A percentile compares a stretch with the other conserved stretches of the same genome.
Conservation (phyloP, 2,329 filamentous ascomycete species). For the Hysterium pulicare region DNA sequence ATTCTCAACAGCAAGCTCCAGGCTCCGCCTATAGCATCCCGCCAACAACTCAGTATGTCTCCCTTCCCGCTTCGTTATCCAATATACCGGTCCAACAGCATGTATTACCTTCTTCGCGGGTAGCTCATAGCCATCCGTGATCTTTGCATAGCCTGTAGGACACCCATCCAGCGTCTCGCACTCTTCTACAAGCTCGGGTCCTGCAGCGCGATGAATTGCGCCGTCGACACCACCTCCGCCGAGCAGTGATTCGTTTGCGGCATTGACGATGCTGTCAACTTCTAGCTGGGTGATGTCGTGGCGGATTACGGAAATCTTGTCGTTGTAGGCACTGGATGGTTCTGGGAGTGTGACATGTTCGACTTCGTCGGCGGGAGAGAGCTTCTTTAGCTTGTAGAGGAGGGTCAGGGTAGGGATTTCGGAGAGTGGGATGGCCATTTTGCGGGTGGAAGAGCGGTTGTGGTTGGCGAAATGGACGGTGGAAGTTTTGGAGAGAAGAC, state of each 20-base stretch:
- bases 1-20: conserved; percentile 68
- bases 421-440: conserved; percentile 38
- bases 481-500: neutral
- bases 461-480: neutral
- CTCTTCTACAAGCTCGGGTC: conserved; percentile 63
- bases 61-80: conserved; percentile 36
- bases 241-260: conserved; percentile 73
- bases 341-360: conserved; percentile 14
- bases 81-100: conserved; percentile 81
- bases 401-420: conserved; percentile 62
- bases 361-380: conserved; percentile 33
- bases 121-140: conserved; percentile 73
- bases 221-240: conserved; percentile 82
- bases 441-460: conserved; percentile 5
- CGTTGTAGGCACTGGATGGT: conserved; percentile 54
- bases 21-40: conserved; percentile 66
- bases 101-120: conserved; percentile 82
- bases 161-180: conserved; percentile 72
- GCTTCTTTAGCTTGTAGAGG: conserved; percentile 61
- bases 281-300: conserved; percentile 78
- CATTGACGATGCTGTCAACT: conserved; percentile 87
- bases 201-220: conserved; percentile 80
- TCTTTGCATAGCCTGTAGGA: conserved; percentile 73
- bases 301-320: conserved; percentile 65
- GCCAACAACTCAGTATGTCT: conserved; percentile 46